Base-by-base conservation (phyloP, 352 stramenopile genomes). In the Phytophthora foliorum region DNA sequence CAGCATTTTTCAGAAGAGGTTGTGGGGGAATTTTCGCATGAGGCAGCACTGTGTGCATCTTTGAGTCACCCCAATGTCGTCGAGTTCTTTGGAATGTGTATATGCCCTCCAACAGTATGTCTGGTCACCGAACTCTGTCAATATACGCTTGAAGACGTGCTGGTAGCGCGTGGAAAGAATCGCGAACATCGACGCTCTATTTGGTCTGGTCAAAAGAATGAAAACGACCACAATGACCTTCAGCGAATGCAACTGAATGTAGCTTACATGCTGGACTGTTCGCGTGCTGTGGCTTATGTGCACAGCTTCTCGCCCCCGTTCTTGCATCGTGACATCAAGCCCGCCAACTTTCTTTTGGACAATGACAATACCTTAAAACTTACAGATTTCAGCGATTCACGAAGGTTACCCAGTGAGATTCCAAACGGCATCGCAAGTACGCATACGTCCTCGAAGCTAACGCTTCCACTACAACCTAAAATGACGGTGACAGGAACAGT, bases 401-500 rank as follows among this genome's bases (percentile, higher is more conserved):
- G 81, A 9, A 65, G 58, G 21, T 22, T 86, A 17, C 77, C 77
- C 14, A 45, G 53, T 6, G 66, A 67, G n/a, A 46, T 62, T 13
- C 49, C 59, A 19, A 19, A 38, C 13, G 46, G 13, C 17, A 22
- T 29, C 17, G 25, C 36, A 10, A 42, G 4, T 19, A 42, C 36
- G 13, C 14, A 36, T 10, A 55, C 27, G 17, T 8, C 8, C 2
- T 24, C 46, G 9, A 55, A 48, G 19, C 1, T 31, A 16, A 16
- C 25, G 32, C 1, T 24, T n/a, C 34, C 24, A 10, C 3, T 36
- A 6, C 49, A 74, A 13, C 51, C 70, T 21, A 79, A 77, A 63
- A 88, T 86, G 76, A 80, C 77, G 0, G 80, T 93, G 24, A 81
- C 72, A 8, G 85, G 85, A 14, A 92, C 85, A 0, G 78, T 91